Base-by-base conservation (phyloP, 495 filamentous ascomycete species). In the Aspergillus baeticus region DNA sequence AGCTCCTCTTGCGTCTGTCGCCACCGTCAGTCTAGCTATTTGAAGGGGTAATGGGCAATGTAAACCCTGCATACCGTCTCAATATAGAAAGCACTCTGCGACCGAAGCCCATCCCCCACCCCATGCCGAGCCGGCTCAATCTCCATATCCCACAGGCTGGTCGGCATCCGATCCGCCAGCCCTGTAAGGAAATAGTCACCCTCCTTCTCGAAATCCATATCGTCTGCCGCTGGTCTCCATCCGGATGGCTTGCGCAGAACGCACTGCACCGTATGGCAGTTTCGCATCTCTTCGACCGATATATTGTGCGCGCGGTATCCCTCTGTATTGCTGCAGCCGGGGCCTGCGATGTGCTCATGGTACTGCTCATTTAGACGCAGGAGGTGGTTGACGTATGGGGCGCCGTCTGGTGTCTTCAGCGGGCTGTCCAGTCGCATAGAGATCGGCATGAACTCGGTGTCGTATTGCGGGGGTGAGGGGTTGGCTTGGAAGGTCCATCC, bases 241-340 rank as follows among this genome's bases (percentile, higher is more conserved):
- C 11, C 47, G 8, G 10, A 11, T 7, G 7, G 6, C 21, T 34
- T 51, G 10, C 31, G 17, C 2, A 51, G 47, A 18, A 51, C 3
- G 26, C 47, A 29, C 21, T 51, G 47, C 5, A 37, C 47, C 14
- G 47, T 51, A 38, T 51, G 47, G 11, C 47, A 51, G 20, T 34
- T 10, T 51, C 47, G 35, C 47, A 51, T 51, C 18, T 51, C 31
- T 13, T 51, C 47, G 7, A 22, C 4, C 1, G 47, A 51, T 17
- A 51, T 51, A n/a, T 36, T 22, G 10, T 37, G 35, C 14, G n/a
- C 29, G 15, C 36, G 23, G 47, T 51, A 51, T 34, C n/a, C 47
- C 18, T 22, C 31, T 3, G 10, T 13, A 21, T 51, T 37, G 15
- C 47, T 29, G 17, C 47, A 51, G 14, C 33, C 47, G 22, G 47